Base-by-base conservation (phyloP, 768 basidiomycete species). In the Guyanaporus albipodus region DNA sequence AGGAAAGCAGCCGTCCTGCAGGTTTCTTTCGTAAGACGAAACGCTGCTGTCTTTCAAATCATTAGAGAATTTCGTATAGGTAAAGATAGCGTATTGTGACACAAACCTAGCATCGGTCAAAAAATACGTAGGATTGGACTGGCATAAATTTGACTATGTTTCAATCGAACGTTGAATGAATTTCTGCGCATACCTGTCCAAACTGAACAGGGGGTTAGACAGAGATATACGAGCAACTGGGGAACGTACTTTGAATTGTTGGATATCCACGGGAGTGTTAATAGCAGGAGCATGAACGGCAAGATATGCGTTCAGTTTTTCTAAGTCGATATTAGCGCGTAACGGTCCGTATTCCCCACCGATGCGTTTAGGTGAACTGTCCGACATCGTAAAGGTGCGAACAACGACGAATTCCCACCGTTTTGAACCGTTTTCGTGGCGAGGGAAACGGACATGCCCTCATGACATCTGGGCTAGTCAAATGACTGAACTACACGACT, bases 121-220 rank as follows among this genome's bases (percentile, higher is more conserved):
- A 69, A 98, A 88, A 66, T 97, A 99, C 0, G 95, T 98, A 0
- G 95, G 95, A 61, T 99, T 99, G 8, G 91, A 92, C 89, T 93
- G 64, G 5, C n/a, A n/a, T n/a, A 41, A 35, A 11, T 4, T 33
- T 24, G 38, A 28, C n/a, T 24, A 22, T 40, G n/a, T 21, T 46
- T 55, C 34, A 46, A 14, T 37, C 17, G 26, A 37, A 43, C 21
- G 32, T 42, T 29, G 27, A 22, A 18, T n/a, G 28, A 17, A 38
- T 28, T 44, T 18, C 18, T 14, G 40, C 34, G 47, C 73, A 59
- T 66, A 91, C 91, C 81, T 93, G 91, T 36, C 90, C 91, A 68
- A 88, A 92, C 90, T 93, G 52, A 5, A 47, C 19, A 21, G n/a
- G 19, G 19, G 36, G 42, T 49, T 23, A 56, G 48, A 33, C n/a